Evolutionary conservation across 73 alveolate species (phyloP), one percentile per base, ranked within the genome.

Genomic region (Paramecium biaurelia): DNA sequence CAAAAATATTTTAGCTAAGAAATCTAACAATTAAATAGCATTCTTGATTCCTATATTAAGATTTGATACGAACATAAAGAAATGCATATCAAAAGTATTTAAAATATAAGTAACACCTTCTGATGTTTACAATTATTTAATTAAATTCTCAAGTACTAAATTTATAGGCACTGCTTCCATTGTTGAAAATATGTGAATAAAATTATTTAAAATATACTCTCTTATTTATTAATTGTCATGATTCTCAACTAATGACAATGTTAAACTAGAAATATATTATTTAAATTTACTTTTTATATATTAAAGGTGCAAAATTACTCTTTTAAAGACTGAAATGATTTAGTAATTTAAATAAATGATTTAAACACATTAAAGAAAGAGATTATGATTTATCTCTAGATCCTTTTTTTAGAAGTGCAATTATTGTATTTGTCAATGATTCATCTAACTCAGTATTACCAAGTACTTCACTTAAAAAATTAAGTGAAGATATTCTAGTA

Each of bases 251-350:
- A 98, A 93, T 41, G 97, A 93, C 86, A 98, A 98, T 8, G 98
- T 96, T 76, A 98, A 92, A 14, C 98, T 93, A 92, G 24, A 57
- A 7, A 7, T 9, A 6, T 35, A 28, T 15, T 1, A 47, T 85
- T 3, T 26, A 57, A 24, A 57, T 23, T 5, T 15, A 56, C 72
- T 59, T 63, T 11, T 96, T 97, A 85, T 95, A 98, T 10, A 96
- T 85, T 8, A 97, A 88, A 1, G 99, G 99, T 12, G 99, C 99
- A 87, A 94, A 97, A 20, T 97, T 89, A 92, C 97, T 97, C 95
- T 98, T 93, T 68, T 98, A 98, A 41, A 89, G 93, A 14, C 99
- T 89, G 74, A 98, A 98, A 24, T 86, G 74, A 70, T 93, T 98
- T n/a, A 97, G 93, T 34, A 97, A 93, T 24, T 93, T 76, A 93